Base-by-base conservation (phyloP, 1,139 yeast species). In the Lodderomyces elongisporus region DNA sequence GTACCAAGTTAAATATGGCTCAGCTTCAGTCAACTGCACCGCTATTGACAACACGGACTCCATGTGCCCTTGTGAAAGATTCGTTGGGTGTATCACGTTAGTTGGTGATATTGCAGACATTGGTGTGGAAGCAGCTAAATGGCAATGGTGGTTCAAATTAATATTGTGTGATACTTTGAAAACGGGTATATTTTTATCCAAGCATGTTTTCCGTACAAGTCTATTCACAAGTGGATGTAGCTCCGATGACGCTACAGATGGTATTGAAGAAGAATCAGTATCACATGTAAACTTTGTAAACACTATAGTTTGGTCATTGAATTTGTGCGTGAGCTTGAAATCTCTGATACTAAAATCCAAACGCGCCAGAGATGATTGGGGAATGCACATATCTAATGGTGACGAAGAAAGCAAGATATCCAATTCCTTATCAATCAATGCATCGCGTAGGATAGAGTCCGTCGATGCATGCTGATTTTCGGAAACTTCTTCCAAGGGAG, bases 1-100 rank as follows among this genome's bases (percentile, higher is more conserved):
- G 34, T 51, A 58, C 70, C 72, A 66, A 30, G 52, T 48, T 15
- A 65, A 43, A 40, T 62, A 49, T 12, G 31, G 16, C 10, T 36
- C 8, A 3, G n/a, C n/a, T 15, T 14, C 31, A n/a, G 39, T 33
- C 8, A 28, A 23, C n/a, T 37, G 32, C 7, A 54, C 57, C 12
- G 52, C 41, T 3, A 63, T 32, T 31, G 53, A 51, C 52, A 62
- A 46, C 32, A 43, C 56, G 1, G 70, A 58, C 25, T 56, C 57
- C 28, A 61, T 54, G 6, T 42, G 38, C 3, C 66, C 66, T 28
- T 42, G 49, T 10, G 47, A 41, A 14, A 55, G 39, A 37, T 52
- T 54, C 20, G 58, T 44, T 1, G 51, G 42, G 6, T 35, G 31
- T 7, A 32, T 27, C 8, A 27, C 17, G 23, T 20, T 24, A 2